phyloP scores from a whole-genome alignment of 2,329 filamentous ascomycete species.

The Hymenoscyphus scutula region DNA sequence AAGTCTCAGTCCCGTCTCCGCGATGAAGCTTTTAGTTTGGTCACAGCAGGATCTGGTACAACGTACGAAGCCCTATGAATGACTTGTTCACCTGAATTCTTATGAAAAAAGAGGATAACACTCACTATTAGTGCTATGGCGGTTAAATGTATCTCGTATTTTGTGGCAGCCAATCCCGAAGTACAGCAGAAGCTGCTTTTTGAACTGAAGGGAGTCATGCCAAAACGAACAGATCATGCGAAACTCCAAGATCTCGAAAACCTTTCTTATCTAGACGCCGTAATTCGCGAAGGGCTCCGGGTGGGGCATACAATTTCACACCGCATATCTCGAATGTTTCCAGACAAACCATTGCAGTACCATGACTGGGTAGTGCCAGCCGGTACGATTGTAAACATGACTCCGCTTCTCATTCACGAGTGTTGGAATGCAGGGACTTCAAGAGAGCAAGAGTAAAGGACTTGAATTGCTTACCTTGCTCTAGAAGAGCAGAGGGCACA shows the following conservation, averaged over 20 bases:
- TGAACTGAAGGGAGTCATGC: background rate
- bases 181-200: background rate
- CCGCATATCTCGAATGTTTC: slow-evolving; percentile 31
- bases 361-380: slow-evolving; percentile 20
- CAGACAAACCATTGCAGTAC: slow-evolving; percentile 22
- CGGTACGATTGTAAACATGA: slow-evolving; percentile 41
- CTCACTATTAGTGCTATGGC: background rate
- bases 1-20: background rate
- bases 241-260: background rate
- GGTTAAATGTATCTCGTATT: background rate
- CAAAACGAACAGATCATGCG: background rate
- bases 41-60: background rate
- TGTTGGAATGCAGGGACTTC: no score
- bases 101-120: no score
- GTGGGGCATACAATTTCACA: slow-evolving; percentile 32
- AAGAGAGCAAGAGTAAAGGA: no score
- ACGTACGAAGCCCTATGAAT: background rate
- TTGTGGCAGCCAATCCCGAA: background rate
- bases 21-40: background rate
- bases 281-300: background rate
- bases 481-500: no score
- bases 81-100: no score
- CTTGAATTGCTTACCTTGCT: no score
- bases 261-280: slow-evolving; percentile 1
- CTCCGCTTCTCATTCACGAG: slow-evolving; percentile 40